Conservation (phyloP, 1,284 basidiomycete species). For the Ganoderma boninense region DNA sequence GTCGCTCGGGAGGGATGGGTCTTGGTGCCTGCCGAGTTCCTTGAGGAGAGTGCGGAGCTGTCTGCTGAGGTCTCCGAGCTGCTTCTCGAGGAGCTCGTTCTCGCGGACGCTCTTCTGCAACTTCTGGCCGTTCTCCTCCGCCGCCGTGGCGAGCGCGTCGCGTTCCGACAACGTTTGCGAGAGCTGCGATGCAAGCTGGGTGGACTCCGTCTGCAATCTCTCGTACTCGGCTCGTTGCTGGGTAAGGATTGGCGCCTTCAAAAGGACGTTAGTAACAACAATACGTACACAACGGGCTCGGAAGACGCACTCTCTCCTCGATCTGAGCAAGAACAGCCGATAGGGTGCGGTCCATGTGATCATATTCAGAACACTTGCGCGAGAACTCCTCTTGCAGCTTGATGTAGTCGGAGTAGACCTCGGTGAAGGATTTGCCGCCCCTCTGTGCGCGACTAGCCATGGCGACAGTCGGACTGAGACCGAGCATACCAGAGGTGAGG, state of each 20-base stretch:
- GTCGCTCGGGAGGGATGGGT: slow-evolving; percentile 81
- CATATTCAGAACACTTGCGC: slow-evolving; percentile 81
- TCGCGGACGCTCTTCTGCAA: slow-evolving; percentile 71
- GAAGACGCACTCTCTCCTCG: slow-evolving; percentile 79
- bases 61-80: slow-evolving; percentile 86
- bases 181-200: slow-evolving; percentile 84
- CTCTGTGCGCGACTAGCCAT: slow-evolving; percentile 83
- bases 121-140: slow-evolving; percentile 69
- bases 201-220: slow-evolving; percentile 78
- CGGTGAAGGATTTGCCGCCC: slow-evolving; percentile 87
- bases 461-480: slow-evolving; percentile 84
- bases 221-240: slow-evolving; percentile 90
- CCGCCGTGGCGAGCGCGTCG: slow-evolving; percentile 58
- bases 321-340: slow-evolving; percentile 83
- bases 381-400: slow-evolving; percentile 85
- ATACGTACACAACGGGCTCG: neutral
- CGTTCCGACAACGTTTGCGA: slow-evolving; percentile 75
- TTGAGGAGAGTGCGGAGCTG: slow-evolving; percentile 86
- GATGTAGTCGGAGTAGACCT: slow-evolving; percentile 90
- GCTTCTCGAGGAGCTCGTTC: slow-evolving; percentile 76
- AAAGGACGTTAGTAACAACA: slow-evolving; percentile 4
- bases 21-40: slow-evolving; percentile 82
- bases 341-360: slow-evolving; percentile 82
- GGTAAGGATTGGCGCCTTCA: slow-evolving; percentile 85
- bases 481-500: slow-evolving; percentile 61